phyloP scores from a whole-genome alignment of 2,329 filamentous ascomycete genomes.

The Calonectria pseudoturangicola region DNA sequence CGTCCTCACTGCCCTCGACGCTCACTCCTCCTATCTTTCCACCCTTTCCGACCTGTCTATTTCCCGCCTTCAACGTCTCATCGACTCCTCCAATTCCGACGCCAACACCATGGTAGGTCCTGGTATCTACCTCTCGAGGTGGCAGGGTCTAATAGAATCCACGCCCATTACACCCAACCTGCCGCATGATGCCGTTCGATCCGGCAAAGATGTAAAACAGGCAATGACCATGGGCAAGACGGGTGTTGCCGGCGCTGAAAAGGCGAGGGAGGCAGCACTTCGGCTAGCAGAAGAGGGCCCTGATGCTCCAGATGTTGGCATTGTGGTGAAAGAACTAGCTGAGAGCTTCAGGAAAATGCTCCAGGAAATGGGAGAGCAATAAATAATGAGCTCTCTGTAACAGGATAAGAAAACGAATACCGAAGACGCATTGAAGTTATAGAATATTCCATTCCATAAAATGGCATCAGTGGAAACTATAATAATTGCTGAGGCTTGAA shows the following conservation, averaged over 20 bases:
- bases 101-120: slow-evolving; percentile 73
- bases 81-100: slow-evolving; percentile 62
- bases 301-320: slow-evolving; percentile 63
- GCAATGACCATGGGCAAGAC: slow-evolving; percentile 66
- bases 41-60: slow-evolving; percentile 72
- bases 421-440: background rate
- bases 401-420: background rate
- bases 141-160: slow-evolving; percentile 83
- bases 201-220: slow-evolving; percentile 71
- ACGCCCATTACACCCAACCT: slow-evolving; percentile 79
- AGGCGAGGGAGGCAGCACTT: slow-evolving; percentile 50
- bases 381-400: background rate
- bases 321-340: slow-evolving; percentile 64
- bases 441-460: slow-evolving; percentile 9
- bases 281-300: slow-evolving; percentile 54
- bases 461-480: background rate
- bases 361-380: slow-evolving; percentile 45
- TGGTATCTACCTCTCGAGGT: slow-evolving; percentile 82
- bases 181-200: slow-evolving; percentile 70
- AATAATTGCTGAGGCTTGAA: background rate
- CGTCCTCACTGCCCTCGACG: slow-evolving; percentile 73
- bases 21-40: slow-evolving; percentile 76
- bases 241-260: slow-evolving; percentile 57
- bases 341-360: slow-evolving; percentile 61
- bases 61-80: slow-evolving; percentile 73